Evolutionary conservation across 768 basidiomycete genomes (phyloP), one percentile per base, ranked within the genome.

Genomic region (Suillus occidentalis): DNA sequence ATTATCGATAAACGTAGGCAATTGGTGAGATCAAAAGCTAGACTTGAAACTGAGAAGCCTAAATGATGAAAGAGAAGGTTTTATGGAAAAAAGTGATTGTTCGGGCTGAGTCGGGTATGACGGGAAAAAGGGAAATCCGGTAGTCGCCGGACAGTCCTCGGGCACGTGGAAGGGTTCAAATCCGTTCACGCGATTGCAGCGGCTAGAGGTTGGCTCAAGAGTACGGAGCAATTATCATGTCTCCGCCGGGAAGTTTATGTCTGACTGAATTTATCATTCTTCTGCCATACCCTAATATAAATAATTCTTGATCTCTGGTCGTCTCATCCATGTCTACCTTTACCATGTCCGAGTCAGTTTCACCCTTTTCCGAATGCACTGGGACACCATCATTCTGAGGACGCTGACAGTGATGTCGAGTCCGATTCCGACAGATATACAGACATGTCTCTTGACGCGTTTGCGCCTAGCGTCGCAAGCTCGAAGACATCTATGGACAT

Each of bases 401-500:
- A 85, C 75, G 65, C 67, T 36, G 80, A 81, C 65, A 62, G 61
- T 59, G 82, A 81, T 66, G 82, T 80, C 65, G 85, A 85, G 62
- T 60, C 73, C 52, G 77, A 78, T 50, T 87, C 85, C 1, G 71
- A 81, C 63, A 70, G 73, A 60, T 78, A 76, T 64, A 86, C 85
- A 13, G 69, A 79, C 18, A 75, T 79, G 47, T 82, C 84, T 42
- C 70, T 80, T 28, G 75, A 80, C 45, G 70, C 74, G 8, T 79
- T 81, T 68, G 68, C 79, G 7, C 77, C 74, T 37, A 84, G 81
- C 58, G 67, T 72, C 10, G 77, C 75, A 4, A 82, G 80, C 70
- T 87, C 89, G 0, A 76, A 76, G 28, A 90, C 89, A 1, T 89
- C 90, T 18, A 78, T 81, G 60, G 86, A 87, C 69, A 68, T 72